Evolutionary conservation across 1,139 yeast genomes (phyloP), one percentile per base, ranked within the genome.

Genomic region (Sugiyamaella castrensis): DNA sequence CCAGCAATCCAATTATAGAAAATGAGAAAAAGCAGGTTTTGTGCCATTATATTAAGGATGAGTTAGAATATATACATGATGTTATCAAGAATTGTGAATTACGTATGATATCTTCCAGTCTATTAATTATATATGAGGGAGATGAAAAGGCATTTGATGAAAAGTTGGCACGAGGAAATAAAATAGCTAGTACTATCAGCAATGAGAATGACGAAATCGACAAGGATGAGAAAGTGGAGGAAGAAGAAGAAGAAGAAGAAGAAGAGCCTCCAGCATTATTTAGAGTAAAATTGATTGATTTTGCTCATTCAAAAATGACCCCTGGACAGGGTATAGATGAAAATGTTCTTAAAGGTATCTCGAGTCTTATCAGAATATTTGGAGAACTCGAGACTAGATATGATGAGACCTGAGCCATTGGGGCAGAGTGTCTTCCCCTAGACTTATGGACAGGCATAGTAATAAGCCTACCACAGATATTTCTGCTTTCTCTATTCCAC

Each of bases 281-380:
- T 55, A 70, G 80, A 7, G 71, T 88, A 42, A 74, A 81, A 40
- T 61, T 91, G 48, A 88, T 92, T 12, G 98, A 92, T 65, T 89
- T 92, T 73, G 98, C 97, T 0, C 98, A 91, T 65, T 80, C 97
- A 0, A 77, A 72, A 55, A 70, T 77, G 53, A 75, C 78, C 0
- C 79, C 81, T 0, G 87, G 85, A 0, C 55, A 75, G 48, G 95
- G 95, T 0, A 77, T 77, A 28, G 96, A 89, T 64, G 84, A 80
- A 43, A 84, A 85, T 60, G 69, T 84, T 4, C 64, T 88, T 3
- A 69, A 68, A 27, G 97, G 96, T 0, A 68, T 88, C 1, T 83
- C 82, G 57, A 82, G 77, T 57, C 65, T 87, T 40, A 69, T 84
- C 2, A 58, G 56, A 1, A 63, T 76, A 1, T 75, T 82, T 52